Evolutionary conservation across 2,329 filamentous ascomycete genomes (phyloP).

Genomic region (Cladosporium phlei): DNA sequence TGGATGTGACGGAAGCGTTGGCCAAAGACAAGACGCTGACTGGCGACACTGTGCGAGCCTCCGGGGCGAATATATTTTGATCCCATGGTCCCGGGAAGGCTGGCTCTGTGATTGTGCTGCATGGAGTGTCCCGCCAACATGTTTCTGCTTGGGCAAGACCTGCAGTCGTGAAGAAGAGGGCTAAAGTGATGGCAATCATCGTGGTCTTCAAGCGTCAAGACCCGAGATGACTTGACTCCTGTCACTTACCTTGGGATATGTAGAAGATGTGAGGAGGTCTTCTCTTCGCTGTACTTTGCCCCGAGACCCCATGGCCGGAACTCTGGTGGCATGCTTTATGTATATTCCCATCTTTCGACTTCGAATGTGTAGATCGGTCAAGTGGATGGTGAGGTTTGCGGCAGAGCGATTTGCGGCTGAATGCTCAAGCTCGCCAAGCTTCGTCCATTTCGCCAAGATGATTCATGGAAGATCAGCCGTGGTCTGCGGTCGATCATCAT

Average conservation of each 20-base stretch:
- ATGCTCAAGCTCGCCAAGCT: slow-evolving; percentile 5
- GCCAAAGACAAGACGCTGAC: slow-evolving; percentile 38
- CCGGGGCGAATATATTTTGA: slow-evolving; percentile 52
- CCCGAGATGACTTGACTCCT: background rate
- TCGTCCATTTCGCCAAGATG: slow-evolving; percentile 1
- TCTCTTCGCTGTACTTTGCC: background rate
- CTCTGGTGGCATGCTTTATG: background rate
- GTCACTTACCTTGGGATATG: background rate
- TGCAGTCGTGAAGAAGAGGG: background rate
- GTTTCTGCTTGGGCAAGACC: slow-evolving; percentile 15
- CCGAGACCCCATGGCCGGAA: background rate
- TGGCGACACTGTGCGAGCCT: slow-evolving; percentile 48
- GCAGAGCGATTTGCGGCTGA: too few relatives aligned
- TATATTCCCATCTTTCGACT: too few relatives aligned
- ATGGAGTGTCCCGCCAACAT: slow-evolving; percentile 55
- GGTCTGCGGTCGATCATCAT: background rate
- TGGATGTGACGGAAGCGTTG: slow-evolving; percentile 30
- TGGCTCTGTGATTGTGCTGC: slow-evolving; percentile 45
- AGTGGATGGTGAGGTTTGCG: too few relatives aligned
- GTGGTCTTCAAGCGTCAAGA: background rate
- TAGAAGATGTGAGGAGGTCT: too few relatives aligned
- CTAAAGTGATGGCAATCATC: background rate
- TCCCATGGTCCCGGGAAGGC: slow-evolving; percentile 58
- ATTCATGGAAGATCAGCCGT: slow-evolving; percentile 1
- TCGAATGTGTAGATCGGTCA: too few relatives aligned